Percentiles rank a stretch among this genome's conserved stretches.
Evolutionary conservation across 495 filamentous ascomycete species (phyloP).

Genomic region (Penicillium parvum): DNA sequence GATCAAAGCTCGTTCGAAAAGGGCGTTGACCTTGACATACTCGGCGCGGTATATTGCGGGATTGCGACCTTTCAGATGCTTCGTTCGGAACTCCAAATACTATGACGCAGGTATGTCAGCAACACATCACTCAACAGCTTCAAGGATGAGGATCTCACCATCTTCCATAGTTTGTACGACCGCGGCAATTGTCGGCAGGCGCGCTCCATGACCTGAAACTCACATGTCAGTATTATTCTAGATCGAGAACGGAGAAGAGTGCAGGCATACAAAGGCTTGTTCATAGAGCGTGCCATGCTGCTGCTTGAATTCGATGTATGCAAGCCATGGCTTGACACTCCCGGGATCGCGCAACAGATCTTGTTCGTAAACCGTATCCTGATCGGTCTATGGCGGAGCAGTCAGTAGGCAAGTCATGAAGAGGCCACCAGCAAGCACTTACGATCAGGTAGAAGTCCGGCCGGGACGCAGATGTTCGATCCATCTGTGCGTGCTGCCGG

Average conservation of each 20-base stretch:
- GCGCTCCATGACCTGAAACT: slow-evolving; percentile 66
- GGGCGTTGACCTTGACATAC: slow-evolving; percentile 87
- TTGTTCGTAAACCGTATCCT: slow-evolving; percentile 93
- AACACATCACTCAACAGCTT: background rate
- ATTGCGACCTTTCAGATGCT: slow-evolving; percentile 80
- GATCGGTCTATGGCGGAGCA: slow-evolving; percentile 54
- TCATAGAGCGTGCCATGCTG: slow-evolving; percentile 83
- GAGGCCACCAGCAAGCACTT: slow-evolving; percentile 33
- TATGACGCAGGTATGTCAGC: slow-evolving; percentile 28
- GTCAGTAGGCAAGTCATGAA: slow-evolving; percentile 12
- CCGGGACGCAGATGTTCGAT: slow-evolving; percentile 43
- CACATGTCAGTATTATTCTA: background rate
- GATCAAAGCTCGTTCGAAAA: slow-evolving; percentile 91
- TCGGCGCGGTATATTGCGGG: slow-evolving; percentile 75
- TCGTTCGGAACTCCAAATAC: slow-evolving; percentile 84
- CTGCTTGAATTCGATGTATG: slow-evolving; percentile 88
- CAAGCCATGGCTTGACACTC: slow-evolving; percentile 91
- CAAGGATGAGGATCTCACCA: slow-evolving; percentile 49
- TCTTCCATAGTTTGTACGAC: slow-evolving; percentile 98
- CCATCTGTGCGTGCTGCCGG: slow-evolving; percentile 48
- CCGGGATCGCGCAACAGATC: slow-evolving; percentile 83
- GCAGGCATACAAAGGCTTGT: slow-evolving; percentile 72
- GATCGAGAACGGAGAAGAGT: background rate
- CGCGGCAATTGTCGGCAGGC: slow-evolving; percentile 85
- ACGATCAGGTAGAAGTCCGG: slow-evolving; percentile 75